Conservation (phyloP, 2,329 filamentous ascomycete genomes). For the Colletotrichum sp. region DNA sequence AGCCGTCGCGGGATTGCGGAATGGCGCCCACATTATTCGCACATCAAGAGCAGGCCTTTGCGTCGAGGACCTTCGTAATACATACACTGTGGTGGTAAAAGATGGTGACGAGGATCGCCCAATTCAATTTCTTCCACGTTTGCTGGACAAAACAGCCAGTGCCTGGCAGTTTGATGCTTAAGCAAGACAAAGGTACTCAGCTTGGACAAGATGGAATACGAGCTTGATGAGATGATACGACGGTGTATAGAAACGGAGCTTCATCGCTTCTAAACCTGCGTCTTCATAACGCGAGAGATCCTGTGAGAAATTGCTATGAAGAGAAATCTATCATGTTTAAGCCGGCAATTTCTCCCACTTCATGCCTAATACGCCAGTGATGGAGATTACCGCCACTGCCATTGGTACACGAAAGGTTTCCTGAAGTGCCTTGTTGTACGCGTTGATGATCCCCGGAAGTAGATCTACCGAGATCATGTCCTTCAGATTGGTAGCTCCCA, state of each 20-base stretch:
- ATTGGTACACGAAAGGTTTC: constrained; percentile 64
- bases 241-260: neutral
- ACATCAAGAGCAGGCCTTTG: neutral
- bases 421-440: constrained; percentile 69
- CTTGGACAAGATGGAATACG: neutral
- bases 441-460: constrained; percentile 57
- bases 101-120: neutral
- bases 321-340: neutral
- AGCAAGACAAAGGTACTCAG: neutral
- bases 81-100: neutral
- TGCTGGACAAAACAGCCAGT: neutral
- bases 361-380: constrained; percentile 9
- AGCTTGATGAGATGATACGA: neutral
- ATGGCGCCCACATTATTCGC: neutral
- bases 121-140: neutral
- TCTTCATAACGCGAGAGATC: neutral
- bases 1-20: neutral
- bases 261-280: neutral
- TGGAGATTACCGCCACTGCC: constrained; percentile 34
- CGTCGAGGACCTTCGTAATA: neutral
- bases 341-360: constrained; percentile 11
- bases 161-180: neutral
- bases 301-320: neutral
- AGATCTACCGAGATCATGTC: constrained; percentile 49
- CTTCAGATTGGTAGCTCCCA: constrained; percentile 62